Percentiles rank a stretch among this genome's conserved stretches.
Conservation (phyloP, 2,329 filamentous ascomycete species). For the Nemania sp. region DNA sequence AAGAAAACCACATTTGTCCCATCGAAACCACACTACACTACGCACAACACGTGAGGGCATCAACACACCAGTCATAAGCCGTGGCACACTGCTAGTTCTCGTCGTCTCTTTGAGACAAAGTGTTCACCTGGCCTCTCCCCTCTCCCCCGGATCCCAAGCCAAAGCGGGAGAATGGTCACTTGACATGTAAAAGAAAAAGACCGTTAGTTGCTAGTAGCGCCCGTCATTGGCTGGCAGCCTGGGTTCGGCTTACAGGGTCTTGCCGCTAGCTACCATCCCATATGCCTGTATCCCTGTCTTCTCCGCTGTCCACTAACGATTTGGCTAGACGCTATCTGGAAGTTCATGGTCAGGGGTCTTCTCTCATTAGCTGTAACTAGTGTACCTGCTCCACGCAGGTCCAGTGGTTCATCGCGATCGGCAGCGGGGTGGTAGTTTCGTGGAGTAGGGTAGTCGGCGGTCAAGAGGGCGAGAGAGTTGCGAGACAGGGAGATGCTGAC, state of each 20-base stretch:
- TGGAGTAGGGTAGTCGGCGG: too few relatives aligned
- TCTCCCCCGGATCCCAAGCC: too few relatives aligned
- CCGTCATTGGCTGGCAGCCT: conserved; percentile 22
- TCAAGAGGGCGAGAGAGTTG: too few relatives aligned
- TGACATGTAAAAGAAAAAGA: conserved; percentile 17
- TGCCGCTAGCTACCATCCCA: conserved; percentile 2
- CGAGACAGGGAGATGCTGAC: too few relatives aligned
- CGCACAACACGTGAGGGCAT: too few relatives aligned
- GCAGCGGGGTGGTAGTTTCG: too few relatives aligned
- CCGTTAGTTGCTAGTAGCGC: conserved; percentile 20
- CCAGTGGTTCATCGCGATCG: conserved; percentile 11
- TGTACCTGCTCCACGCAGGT: too few relatives aligned
- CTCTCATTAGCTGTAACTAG: too few relatives aligned
- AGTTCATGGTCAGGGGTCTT: conserved; percentile 12
- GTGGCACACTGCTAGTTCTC: too few relatives aligned
- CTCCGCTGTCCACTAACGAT: conserved; percentile 16
- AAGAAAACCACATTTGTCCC: too few relatives aligned
- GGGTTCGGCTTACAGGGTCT: conserved; percentile 13
- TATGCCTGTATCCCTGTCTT: neutral
- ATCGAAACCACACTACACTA: too few relatives aligned
- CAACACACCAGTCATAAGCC: conserved; percentile 13
- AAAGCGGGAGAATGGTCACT: conserved; percentile 23
- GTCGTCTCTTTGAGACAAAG: conserved; percentile 16
- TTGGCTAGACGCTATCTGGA: conserved; percentile 20
- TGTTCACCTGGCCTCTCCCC: conserved; percentile 19